A percentile compares a stretch with the other conserved stretches of the same genome.
phyloP scores from a whole-genome alignment of 441 rosid species.

The Gossypium davidsonii region DNA sequence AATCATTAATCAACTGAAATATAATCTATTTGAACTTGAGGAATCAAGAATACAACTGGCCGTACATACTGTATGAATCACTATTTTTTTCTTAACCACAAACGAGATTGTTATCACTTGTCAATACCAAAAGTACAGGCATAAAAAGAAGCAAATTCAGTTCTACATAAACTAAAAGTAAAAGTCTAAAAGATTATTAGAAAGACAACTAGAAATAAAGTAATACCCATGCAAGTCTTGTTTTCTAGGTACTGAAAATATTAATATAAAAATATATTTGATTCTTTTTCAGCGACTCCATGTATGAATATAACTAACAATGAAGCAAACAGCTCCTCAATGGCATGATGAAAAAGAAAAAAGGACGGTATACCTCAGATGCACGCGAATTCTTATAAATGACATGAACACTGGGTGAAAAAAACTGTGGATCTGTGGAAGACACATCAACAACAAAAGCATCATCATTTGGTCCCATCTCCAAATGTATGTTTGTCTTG shows the following conservation, averaged over 20 bases:
- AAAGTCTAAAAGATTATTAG: not conserved
- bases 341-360: not conserved
- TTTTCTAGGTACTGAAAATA: not conserved
- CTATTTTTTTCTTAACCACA: not conserved
- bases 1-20: not conserved
- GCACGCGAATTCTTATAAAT: not conserved
- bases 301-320: not conserved
- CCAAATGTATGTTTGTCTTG: slow-evolving; percentile 19
- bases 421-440: slow-evolving; percentile 27
- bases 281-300: not conserved
- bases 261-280: not conserved
- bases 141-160: not conserved
- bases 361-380: not conserved
- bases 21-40: not conserved
- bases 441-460: not conserved
- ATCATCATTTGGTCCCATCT: slow-evolving; percentile 14
- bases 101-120: not conserved
- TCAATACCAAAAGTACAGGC: not conserved
- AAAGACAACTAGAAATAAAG: not conserved
- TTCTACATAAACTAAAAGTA: not conserved
- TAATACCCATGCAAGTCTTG: not conserved
- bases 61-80: not conserved
- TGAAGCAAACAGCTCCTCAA: not conserved
- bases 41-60: not conserved
- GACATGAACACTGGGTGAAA: slow-evolving; percentile 17